Base-by-base conservation (phyloP, 192 early-diverging fungal species). In the Coemansia sp. region DNA sequence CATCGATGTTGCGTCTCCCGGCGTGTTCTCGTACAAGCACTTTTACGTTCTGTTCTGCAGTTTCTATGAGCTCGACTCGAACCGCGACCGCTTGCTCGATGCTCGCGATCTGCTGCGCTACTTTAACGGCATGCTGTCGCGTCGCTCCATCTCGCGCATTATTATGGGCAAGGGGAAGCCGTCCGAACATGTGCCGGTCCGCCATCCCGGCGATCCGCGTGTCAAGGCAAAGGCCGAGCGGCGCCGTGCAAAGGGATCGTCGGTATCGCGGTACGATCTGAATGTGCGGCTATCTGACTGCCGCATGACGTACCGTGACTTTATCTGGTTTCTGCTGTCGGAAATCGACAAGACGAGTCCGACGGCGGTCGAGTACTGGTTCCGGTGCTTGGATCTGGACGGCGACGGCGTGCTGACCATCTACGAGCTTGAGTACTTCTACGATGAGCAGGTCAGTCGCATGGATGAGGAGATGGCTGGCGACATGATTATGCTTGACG, bases 31-130 rank as follows among this genome's bases (percentile, higher is more conserved):
- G 7, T 98, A 98, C 84, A 94, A 95, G 76, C 96, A 98, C 71
- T 98, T 97, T 70, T 98, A 98, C 73, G 96, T 98, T 21, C 87
- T 98, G 3, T 98, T 96, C 72, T 97, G 94, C 86, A 96, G 94
- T 75, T 98, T 98, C 76, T 98, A 93, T 91, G 93, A 93, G 69
- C 83, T 97, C 56, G 96, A 98, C 81, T 76, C 86, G 23, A 93
- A 97, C 72, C 94, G 94, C 62, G 92, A 96, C 71, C 84, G 93
- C 63, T 74, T 92, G 41, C 85, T 97, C 52, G 85, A 88, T 49
- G 84, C 86, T 41, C 70, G 84, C 37, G 90, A 92, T 59, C 77
- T 98, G 59, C 44, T 85, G 9, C 76, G 85, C 56, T 98, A 97
- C 81, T 91, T 92, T 63, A 86, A 81, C 23, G 78, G 85, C 26